phyloP scores from a whole-genome alignment of 1,284 basidiomycete species.

The Lentinus polychrous region DNA sequence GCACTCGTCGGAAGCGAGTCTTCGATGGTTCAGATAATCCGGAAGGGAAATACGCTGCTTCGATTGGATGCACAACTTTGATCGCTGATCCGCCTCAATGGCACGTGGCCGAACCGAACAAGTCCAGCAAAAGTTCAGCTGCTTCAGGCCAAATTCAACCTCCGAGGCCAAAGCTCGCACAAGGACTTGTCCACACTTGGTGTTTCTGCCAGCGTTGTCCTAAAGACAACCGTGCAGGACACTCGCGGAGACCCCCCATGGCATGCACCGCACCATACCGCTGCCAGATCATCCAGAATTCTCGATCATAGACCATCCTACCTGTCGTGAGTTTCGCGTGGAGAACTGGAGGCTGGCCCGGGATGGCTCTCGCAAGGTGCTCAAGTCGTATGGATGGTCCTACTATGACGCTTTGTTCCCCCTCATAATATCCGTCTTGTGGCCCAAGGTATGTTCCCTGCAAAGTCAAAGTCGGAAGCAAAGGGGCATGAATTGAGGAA shows the following conservation, averaged over 20 bases:
- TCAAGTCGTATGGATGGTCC: conserved; percentile 24
- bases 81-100: no score
- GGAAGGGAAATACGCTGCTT: no score
- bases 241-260: conserved; percentile 7
- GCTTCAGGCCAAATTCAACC: no score
- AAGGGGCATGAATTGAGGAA: not conserved
- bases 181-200: no score
- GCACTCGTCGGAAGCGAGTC: no score
- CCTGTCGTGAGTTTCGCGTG: conserved; percentile 45
- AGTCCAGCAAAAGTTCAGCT: no score
- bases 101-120: no score
- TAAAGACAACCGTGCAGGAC: not conserved
- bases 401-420: conserved; percentile 32
- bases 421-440: conserved; percentile 27
- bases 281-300: conserved; percentile 49
- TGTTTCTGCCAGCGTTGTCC: not conserved
- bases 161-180: no score
- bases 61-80: no score
- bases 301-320: conserved; percentile 36
- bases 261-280: conserved; percentile 41
- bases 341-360: conserved; percentile 39
- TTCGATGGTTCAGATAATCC: no score
- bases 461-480: not conserved
- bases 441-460: conserved; percentile 30
- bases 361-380: conserved; percentile 30